Base-by-base conservation (phyloP, 139 green algal genomes). In the Chlamydomonas eustigma region DNA sequence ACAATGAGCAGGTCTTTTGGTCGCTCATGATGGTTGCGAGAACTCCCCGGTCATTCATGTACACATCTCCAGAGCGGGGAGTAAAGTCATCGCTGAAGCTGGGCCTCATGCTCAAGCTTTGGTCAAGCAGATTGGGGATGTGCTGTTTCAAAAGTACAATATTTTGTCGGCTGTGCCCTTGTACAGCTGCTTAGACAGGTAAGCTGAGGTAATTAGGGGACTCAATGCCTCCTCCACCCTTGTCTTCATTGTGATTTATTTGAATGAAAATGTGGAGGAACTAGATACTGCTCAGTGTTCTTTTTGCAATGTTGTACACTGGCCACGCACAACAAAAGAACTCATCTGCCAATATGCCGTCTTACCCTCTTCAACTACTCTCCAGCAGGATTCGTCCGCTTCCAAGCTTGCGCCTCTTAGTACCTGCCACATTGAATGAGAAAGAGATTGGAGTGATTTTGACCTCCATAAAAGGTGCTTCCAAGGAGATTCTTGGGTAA, bases 161-260 rank as follows among this genome's bases (percentile, higher is more conserved):
- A 6, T 70, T 22, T 8, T 70, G 6, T 6, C 34, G 6, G 32
- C 58, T 6, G 58, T 70, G 8, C 58, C 58, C 25, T 22, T 70
- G 58, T 70, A 70, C 58, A 70, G 58, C 58, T 37, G 24, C 58
- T 28, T 70, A 6, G 58, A 70, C 58, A 70, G 58, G 58, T 35
- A 28, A 6, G 58, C 34, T 12, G 44, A 18, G 18, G 44, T 12
- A 58, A 18, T 58, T 58, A 58, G 44, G 44, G 44, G 12, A 28
- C 44, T 18, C 44, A 58, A 18, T 18, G 44, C 44, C 44, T 12
- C 44, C 44, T 18, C 44, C 18, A 28, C 18, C 44, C 44, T 58
- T 58, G 18, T 12, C 44, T 18, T 18, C 44, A 58, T 28, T 58
- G 44, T 18, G 12, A 58, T 58, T 12, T 58, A 18, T 58, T 12